Conservation (phyloP, 305 asterid species). For the Andrographis paniculata region DNA sequence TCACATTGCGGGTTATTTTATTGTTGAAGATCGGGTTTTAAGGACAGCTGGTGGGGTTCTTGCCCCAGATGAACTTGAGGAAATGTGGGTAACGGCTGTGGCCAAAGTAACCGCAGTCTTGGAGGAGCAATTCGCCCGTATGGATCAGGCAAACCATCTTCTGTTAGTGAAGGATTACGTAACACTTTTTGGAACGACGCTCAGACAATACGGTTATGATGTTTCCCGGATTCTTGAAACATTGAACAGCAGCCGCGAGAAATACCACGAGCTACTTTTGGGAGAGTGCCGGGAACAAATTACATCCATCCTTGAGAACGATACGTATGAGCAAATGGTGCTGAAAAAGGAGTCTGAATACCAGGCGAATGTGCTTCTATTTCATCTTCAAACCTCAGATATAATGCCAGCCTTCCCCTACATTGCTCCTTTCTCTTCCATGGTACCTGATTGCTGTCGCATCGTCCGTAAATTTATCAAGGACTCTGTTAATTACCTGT, state of each 20-base stretch:
- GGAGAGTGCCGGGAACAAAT: constrained; percentile 73
- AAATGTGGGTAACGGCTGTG: constrained; percentile 91
- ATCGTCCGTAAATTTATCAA: constrained; percentile 70
- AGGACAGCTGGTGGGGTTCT: constrained; percentile 88
- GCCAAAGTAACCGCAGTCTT: constrained; percentile 52
- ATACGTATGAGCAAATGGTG: constrained; percentile 79
- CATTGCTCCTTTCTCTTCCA: constrained; percentile 84
- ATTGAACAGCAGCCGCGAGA: constrained; percentile 67
- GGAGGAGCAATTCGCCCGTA: constrained; percentile 69
- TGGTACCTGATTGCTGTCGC: constrained; percentile 92
- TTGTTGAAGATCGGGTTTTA: constrained; percentile 86
- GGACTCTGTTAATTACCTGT: constrained; percentile 75
- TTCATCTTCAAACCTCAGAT: constrained; percentile 87
- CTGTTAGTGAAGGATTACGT: constrained; percentile 87
- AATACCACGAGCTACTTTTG: constrained; percentile 79
- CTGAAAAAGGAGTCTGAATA: constrained; percentile 90
- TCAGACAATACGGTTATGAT: constrained; percentile 81
- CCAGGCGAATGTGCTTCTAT: constrained; percentile 74
- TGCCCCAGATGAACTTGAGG: constrained; percentile 66
- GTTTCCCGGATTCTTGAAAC: constrained; percentile 68
- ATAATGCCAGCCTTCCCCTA: constrained; percentile 97
- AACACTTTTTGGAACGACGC: constrained; percentile 88
- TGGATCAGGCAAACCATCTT: constrained; percentile 83
- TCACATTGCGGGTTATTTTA: constrained; percentile 80
- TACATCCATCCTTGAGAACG: constrained; percentile 37